A percentile compares a stretch with the other conserved stretches of the same genome.
phyloP scores from a whole-genome alignment of 257 asterid species.

The Mentha longifolia region DNA sequence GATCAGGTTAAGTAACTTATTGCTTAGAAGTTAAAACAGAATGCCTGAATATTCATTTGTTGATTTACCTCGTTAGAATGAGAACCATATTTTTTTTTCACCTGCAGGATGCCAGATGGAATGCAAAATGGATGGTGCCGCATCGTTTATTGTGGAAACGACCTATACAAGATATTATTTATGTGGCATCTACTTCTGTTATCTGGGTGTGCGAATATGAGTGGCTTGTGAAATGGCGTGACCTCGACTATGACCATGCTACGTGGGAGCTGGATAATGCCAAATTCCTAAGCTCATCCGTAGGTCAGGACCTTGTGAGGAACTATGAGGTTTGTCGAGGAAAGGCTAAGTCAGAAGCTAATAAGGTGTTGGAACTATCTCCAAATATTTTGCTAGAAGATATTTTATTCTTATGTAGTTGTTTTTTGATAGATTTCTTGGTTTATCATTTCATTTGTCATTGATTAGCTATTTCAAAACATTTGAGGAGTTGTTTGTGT shows the following conservation, averaged over 20 bases:
- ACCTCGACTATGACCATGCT: slow-evolving; percentile 64
- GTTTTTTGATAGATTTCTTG: slow-evolving; percentile 13
- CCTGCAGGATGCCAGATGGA: slow-evolving; percentile 58
- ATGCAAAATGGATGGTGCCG: slow-evolving; percentile 65
- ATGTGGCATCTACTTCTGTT: slow-evolving; percentile 39
- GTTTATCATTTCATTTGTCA: slow-evolving; percentile 3
- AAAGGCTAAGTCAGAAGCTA: slow-evolving; percentile 45
- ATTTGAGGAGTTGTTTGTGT: background rate
- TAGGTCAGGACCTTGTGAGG: slow-evolving; percentile 50
- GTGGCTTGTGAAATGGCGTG: slow-evolving; percentile 83
- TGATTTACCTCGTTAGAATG: background rate
- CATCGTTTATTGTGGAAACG: slow-evolving; percentile 66
- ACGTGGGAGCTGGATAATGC: slow-evolving; percentile 76
- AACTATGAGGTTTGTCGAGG: slow-evolving; percentile 53
- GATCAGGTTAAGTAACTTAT: slow-evolving; percentile 48
- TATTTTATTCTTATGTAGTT: no score
- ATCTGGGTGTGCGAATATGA: slow-evolving; percentile 52
- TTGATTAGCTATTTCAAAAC: slow-evolving; percentile 3
- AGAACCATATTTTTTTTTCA: slow-evolving; percentile 8
- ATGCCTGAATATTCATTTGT: slow-evolving; percentile 3
- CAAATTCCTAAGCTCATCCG: slow-evolving; percentile 48
- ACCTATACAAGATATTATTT: slow-evolving; percentile 45
- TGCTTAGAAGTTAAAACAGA: background rate
- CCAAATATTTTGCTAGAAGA: slow-evolving; percentile 9
- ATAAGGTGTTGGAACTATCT: slow-evolving; percentile 48